Conservation (phyloP, 2,329 filamentous ascomycete genomes). For the Fusarium verrucosum region DNA sequence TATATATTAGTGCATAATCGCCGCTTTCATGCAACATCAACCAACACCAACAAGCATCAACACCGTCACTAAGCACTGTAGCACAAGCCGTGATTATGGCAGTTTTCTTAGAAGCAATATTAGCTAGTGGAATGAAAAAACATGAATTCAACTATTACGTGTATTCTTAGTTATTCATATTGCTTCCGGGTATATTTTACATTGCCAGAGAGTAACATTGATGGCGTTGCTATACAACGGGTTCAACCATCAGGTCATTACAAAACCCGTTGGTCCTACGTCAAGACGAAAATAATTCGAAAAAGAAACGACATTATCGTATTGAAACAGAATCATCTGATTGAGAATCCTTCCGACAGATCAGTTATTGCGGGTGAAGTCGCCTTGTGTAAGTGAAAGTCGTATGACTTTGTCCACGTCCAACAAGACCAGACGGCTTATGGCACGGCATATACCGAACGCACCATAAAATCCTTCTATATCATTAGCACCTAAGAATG, state of each 20-base stretch:
- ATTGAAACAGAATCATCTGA: not conserved
- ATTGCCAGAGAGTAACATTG: not conserved
- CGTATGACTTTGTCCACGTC: slow-evolving; percentile 4
- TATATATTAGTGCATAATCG: not conserved
- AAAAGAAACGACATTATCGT: not conserved
- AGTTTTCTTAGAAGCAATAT: not conserved
- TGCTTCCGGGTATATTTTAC: too few relatives aligned
- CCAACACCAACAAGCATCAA: not conserved
- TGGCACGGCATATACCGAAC: not conserved
- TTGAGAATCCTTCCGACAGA: not conserved
- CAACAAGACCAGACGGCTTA: slow-evolving; percentile 1
- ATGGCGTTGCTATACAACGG: not conserved
- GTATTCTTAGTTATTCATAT: too few relatives aligned
- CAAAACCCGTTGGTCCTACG: not conserved
- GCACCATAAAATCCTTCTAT: not conserved
- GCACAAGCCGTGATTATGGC: not conserved
- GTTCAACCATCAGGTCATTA: not conserved
- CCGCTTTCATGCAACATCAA: too few relatives aligned
- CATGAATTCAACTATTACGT: too few relatives aligned
- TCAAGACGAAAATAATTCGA: not conserved
- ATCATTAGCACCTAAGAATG: not conserved
- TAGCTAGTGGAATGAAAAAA: not conserved
- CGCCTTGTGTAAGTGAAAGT: not conserved
- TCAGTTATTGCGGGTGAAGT: not conserved
- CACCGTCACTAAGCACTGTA: not conserved